These are phyloP conservation scores for Gamsiella multidivaricata DNA, from an alignment of 192 early-diverging fungal genomes.

Conservation along the genomic window DNA sequence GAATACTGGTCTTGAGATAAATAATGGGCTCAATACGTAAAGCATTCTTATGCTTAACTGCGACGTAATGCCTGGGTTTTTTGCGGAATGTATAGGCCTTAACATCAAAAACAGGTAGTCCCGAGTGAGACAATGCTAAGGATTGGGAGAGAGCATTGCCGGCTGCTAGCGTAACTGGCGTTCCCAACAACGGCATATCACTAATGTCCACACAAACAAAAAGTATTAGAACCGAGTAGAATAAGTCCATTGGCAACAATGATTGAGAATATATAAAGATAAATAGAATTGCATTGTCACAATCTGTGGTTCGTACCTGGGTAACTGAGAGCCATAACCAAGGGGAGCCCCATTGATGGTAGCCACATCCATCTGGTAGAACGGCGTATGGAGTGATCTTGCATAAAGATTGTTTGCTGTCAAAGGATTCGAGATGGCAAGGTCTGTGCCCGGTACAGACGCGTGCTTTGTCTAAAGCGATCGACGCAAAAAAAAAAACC, in stretches of 20 bases:
- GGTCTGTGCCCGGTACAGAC: slow-evolving; percentile 7
- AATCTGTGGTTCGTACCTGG: slow-evolving; percentile 1
- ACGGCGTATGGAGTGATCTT: slow-evolving; percentile 45
- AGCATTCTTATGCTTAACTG: slow-evolving; percentile 51
- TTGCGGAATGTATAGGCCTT: slow-evolving; percentile 53
- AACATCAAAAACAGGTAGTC: slow-evolving; percentile 41
- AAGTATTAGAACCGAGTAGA: not conserved
- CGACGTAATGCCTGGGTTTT: slow-evolving; percentile 48
- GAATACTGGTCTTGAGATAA: slow-evolving; percentile 44
- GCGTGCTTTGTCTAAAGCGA: not conserved
- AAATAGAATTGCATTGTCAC: too few species aligned
- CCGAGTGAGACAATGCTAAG: not conserved
- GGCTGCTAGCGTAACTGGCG: slow-evolving; percentile 14
- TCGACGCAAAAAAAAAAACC: not conserved
- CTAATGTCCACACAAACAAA: slow-evolving; percentile 3
- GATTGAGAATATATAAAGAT: too few species aligned
- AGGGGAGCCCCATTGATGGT: slow-evolving; percentile 11
- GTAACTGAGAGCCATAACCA: slow-evolving; percentile 13
- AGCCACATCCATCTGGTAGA: slow-evolving; percentile 43
- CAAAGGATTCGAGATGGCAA: slow-evolving; percentile 20
- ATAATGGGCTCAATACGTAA: slow-evolving; percentile 51
- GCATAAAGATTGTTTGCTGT: slow-evolving; percentile 43
- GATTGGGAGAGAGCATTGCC: slow-evolving; percentile 15
- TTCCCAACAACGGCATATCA: slow-evolving; percentile 16
- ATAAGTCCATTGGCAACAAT: not conserved